Evolutionary conservation across 305 asterid genomes (phyloP).

Genomic region (Fraxinus sp.): DNA sequence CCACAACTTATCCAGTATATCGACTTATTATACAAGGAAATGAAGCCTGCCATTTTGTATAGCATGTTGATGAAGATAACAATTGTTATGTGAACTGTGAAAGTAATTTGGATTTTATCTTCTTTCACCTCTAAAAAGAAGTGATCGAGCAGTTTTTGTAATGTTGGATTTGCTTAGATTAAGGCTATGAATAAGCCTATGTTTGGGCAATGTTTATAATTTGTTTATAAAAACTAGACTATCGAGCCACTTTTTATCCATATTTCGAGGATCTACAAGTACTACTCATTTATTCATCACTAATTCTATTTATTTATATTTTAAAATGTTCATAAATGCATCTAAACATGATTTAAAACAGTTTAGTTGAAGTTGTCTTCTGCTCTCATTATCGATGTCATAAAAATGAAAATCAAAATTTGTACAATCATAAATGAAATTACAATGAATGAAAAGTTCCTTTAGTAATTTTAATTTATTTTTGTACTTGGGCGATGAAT

Average conservation of each 20-base stretch:
- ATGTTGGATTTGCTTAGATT: neutral
- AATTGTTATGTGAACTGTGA: neutral
- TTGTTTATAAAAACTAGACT: neutral
- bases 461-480: neutral
- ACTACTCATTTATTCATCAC: neutral
- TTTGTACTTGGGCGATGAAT: neutral
- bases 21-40: neutral
- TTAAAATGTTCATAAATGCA: neutral
- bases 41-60: neutral
- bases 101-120: neutral
- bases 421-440: neutral
- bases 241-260: neutral
- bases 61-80: neutral
- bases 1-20: neutral
- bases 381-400: neutral
- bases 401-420: too few relatives aligned
- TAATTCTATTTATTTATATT: neutral
- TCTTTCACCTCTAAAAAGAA: neutral
- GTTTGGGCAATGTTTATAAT: neutral
- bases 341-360: neutral
- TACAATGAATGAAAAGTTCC: neutral
- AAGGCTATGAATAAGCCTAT: neutral
- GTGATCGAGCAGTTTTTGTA: neutral
- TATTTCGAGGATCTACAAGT: neutral
- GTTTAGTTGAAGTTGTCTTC: neutral